A percentile compares a stretch with the other conserved stretches of the same genome.
phyloP scores from a whole-genome alignment of 225 moss, liverwort and hornwort species.

The Climacium dendroides region DNA sequence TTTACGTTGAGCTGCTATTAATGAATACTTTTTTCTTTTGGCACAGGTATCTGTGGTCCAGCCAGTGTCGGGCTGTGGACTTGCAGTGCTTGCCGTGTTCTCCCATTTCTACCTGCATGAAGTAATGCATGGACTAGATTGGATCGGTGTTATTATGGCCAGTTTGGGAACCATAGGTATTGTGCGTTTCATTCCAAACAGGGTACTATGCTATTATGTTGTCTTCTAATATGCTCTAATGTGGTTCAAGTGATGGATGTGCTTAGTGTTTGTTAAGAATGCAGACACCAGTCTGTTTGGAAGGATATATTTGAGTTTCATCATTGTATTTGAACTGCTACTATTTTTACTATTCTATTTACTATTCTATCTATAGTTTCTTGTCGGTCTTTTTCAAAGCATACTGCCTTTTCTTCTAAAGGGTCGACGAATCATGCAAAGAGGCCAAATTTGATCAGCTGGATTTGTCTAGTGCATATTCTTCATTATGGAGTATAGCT shows the following conservation, averaged over 20 bases:
- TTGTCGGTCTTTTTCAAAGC: neutral
- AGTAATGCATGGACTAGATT: conserved; percentile 90
- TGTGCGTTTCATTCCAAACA: neutral
- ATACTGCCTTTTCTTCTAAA: neutral
- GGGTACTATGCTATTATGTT: neutral
- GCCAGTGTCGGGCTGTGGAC: conserved; percentile 93
- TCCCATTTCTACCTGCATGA: conserved; percentile 97
- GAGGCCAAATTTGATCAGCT: neutral
- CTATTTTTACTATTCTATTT: neutral
- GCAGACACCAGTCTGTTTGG: neutral
- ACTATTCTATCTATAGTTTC: neutral
- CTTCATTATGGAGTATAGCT: neutral
- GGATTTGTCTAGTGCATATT: neutral
- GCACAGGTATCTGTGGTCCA: conserved; percentile 85
- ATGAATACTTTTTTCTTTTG: neutral
- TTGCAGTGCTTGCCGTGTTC: conserved; percentile 91
- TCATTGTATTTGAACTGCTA: neutral
- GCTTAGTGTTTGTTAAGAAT: neutral
- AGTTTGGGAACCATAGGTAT: conserved; percentile 87
- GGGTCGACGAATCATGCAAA: neutral
- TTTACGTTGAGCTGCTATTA: neutral
- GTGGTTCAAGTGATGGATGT: neutral
- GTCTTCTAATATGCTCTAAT: neutral
- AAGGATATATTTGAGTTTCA: neutral
- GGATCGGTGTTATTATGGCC: conserved; percentile 80